Base-by-base conservation (phyloP, 2,329 filamentous ascomycete species). In the Dactylellina cionopaga region DNA sequence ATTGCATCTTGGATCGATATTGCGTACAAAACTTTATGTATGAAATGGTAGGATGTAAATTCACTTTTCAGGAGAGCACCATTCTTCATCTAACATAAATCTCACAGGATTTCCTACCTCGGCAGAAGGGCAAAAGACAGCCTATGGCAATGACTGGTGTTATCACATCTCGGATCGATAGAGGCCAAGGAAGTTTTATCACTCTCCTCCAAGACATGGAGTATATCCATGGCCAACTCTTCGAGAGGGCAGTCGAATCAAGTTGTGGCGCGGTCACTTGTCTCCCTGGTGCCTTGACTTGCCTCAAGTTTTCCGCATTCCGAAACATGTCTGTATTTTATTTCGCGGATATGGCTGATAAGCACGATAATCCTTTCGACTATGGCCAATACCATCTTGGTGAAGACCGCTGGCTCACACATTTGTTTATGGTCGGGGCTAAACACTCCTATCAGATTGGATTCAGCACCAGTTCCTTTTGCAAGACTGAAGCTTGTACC, bases 1-100 rank as follows among this genome's bases (percentile, higher is more conserved):
- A 98, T 80, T 98, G 95, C 81, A 95, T 97, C 74, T 84, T 98
- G 52, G 94, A 98, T 82, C 87, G 88, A 68, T 88, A 93, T 39
- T 98, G 94, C 79, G 87, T 98, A 70, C 94, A 97, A 79, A 98
- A 97, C 80, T 98, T 98, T 81, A 91, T 98, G 83, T 97, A 95
- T 81, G 94, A 98, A 79, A 98, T 98, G 95, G 78, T 79, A 74
- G 24, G 62, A n/a, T n/a, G n/a, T n/a, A n/a, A n/a, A n/a, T 49
- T 56, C 24, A 22, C 43, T 9, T 9, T n/a, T 4, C 10, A 47
- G n/a, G 6, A 44, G 1, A 29, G 2, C 1, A 27, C n/a, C 24
- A n/a, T 35, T 25, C 37, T 41, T 10, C 24, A 3, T 19, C 15
- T 33, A 19, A 51, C 13, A 33, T 2, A 13, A 4, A 15, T 39